These are phyloP conservation scores for Aureobasidium leucospermi DNA, from an alignment of 2,329 filamentous ascomycete genomes.

Conservation along the genomic window DNA sequence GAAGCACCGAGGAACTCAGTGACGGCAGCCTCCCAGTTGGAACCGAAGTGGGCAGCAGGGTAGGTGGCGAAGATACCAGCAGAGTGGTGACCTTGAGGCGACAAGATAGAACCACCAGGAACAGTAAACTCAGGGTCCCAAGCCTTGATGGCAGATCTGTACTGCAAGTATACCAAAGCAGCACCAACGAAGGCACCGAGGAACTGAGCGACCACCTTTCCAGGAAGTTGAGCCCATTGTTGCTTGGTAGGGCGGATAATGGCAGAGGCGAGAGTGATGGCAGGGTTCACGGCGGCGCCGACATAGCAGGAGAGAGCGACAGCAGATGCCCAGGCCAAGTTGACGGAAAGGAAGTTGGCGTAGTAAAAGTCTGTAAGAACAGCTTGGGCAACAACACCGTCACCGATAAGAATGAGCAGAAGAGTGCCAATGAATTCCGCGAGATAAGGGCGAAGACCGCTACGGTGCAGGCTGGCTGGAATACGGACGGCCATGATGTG, in stretches of 20 bases:
- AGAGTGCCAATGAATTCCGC: slow-evolving; percentile 10
- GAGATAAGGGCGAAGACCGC: background rate
- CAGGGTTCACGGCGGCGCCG: slow-evolving; percentile 2
- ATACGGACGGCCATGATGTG: slow-evolving; percentile 1
- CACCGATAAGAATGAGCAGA: slow-evolving; percentile 11
- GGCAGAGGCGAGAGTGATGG: slow-evolving; percentile 1
- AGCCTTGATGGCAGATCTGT: background rate
- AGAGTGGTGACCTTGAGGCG: slow-evolving; percentile 3
- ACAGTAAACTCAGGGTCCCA: slow-evolving; percentile 12
- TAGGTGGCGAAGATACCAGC: slow-evolving; percentile 13
- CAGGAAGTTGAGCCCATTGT: background rate
- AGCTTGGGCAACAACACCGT: slow-evolving; percentile 6
- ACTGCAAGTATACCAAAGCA: background rate
- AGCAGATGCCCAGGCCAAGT: slow-evolving; percentile 8
- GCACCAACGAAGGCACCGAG: slow-evolving; percentile 5
- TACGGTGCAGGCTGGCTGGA: background rate
- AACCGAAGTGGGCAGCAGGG: background rate
- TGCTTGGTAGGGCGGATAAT: background rate
- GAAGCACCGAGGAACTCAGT: background rate
- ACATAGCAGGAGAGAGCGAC: slow-evolving; percentile 3
- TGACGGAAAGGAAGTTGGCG: slow-evolving; percentile 1
- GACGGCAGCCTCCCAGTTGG: slow-evolving; percentile 11
- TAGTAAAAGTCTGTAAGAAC: slow-evolving; percentile 7
- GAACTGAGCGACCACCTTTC: background rate
- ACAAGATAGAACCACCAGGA: slow-evolving; percentile 3